These are phyloP conservation scores for Metroxylon sagu DNA, from an alignment of 176 grass and related monocot genomes.

Conservation along the genomic window DNA sequence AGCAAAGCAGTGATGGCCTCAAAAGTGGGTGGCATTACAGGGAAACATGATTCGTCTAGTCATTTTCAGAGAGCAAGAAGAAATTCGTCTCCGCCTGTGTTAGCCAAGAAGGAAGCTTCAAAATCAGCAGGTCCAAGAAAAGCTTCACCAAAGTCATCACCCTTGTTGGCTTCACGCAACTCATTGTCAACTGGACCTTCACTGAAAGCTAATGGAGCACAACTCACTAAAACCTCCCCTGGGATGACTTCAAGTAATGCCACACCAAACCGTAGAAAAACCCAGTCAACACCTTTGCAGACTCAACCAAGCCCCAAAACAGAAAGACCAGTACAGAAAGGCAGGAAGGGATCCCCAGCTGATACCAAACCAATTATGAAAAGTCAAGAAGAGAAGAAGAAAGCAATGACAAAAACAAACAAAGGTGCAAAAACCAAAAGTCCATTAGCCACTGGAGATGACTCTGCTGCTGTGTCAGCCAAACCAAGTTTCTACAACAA, in stretches of 20 bases:
- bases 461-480: slow-evolving; percentile 23
- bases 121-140: slow-evolving; percentile 55
- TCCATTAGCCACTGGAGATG: slow-evolving; percentile 44
- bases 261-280: slow-evolving; percentile 53
- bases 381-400: slow-evolving; percentile 62
- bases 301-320: slow-evolving; percentile 15
- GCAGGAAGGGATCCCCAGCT: neutral
- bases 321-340: slow-evolving; percentile 11
- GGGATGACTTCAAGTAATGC: slow-evolving; percentile 30
- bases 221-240: slow-evolving; percentile 50
- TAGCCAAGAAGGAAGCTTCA: slow-evolving; percentile 63
- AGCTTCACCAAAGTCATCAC: slow-evolving; percentile 55
- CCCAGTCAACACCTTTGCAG: slow-evolving; percentile 9
- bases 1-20: slow-evolving; percentile 33
- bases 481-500: slow-evolving; percentile 66
- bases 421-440: slow-evolving; percentile 38
- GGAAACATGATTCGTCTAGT: slow-evolving; percentile 59
- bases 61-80: slow-evolving; percentile 45
- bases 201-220: slow-evolving; percentile 56
- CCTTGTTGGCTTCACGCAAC: slow-evolving; percentile 50
- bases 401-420: slow-evolving; percentile 35
- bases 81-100: slow-evolving; percentile 80
- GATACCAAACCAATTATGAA: slow-evolving; percentile 22
- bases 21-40: slow-evolving; percentile 34
- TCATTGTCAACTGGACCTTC: slow-evolving; percentile 68